Percentiles rank a stretch among this genome's conserved stretches.
Conservation (phyloP, 2,329 filamentous ascomycete species). For the Aspergillus sergii region DNA sequence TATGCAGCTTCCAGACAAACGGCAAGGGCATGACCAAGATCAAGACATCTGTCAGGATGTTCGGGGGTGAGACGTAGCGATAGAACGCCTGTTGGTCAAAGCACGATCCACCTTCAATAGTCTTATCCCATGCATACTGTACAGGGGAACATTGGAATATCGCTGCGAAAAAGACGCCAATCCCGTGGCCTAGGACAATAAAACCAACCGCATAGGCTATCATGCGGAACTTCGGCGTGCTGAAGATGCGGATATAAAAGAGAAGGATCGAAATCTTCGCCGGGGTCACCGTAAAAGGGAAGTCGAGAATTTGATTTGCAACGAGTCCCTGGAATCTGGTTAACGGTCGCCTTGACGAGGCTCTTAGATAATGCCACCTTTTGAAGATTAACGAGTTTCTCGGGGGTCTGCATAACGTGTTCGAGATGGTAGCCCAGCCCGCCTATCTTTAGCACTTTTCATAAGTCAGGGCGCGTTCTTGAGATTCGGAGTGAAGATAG, state of each 20-base stretch:
- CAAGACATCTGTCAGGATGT: too few relatives aligned
- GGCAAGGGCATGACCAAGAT: too few relatives aligned
- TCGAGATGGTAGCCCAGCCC: slow-evolving; percentile 22
- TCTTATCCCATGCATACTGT: too few relatives aligned
- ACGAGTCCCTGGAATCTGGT: too few relatives aligned
- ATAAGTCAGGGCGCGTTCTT: too few relatives aligned
- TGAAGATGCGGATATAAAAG: slow-evolving; percentile 30
- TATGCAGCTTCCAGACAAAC: slow-evolving; percentile 19
- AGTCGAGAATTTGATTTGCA: slow-evolving; percentile 11
- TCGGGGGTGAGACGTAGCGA: too few relatives aligned
- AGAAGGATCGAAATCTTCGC: slow-evolving; percentile 29
- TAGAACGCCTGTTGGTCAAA: too few relatives aligned
- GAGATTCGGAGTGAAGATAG: too few relatives aligned
- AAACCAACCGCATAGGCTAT: slow-evolving; percentile 22
- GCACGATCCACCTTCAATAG: too few relatives aligned
- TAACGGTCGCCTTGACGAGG: too few relatives aligned
- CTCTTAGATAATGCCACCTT: slow-evolving; percentile 15
- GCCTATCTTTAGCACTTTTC: slow-evolving; percentile 1
- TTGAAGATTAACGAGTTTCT: slow-evolving; percentile 16
- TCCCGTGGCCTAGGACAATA: slow-evolving; percentile 10
- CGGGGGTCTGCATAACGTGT: slow-evolving; percentile 11
- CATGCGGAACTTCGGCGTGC: slow-evolving; percentile 19
- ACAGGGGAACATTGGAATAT: too few relatives aligned
- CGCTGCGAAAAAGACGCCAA: too few relatives aligned
- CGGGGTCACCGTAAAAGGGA: slow-evolving; percentile 25